These are phyloP conservation scores for Acanthamoeba healyi DNA, from an alignment of 208 protist species.

Conservation along the genomic window DNA sequence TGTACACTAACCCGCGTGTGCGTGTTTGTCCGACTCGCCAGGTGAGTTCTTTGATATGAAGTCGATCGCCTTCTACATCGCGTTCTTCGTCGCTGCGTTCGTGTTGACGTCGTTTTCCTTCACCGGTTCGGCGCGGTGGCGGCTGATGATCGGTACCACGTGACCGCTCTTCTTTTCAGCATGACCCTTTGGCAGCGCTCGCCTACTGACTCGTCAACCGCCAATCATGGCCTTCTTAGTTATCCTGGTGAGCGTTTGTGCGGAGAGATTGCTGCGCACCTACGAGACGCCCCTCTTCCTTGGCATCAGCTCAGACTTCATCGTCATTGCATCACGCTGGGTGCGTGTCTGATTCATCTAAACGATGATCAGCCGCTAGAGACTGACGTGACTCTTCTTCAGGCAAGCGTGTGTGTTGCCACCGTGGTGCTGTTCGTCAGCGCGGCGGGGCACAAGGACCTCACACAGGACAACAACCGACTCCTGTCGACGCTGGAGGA, in stretches of 20 bases:
- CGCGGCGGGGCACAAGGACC: background rate
- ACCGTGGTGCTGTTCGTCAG: background rate
- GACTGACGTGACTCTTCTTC: background rate
- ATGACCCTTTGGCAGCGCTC: background rate
- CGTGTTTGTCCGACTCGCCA: background rate
- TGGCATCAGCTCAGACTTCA: background rate
- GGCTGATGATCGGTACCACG: background rate
- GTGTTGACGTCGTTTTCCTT: slow-evolving; percentile 26
- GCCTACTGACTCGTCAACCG: background rate
- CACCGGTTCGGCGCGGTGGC: background rate
- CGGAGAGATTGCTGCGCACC: background rate
- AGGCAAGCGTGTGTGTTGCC: background rate
- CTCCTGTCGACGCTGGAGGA: slow-evolving; percentile 5
- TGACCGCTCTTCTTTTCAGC: background rate
- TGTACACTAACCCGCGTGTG: too few relatives aligned
- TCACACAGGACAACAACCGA: background rate
- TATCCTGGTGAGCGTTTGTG: background rate
- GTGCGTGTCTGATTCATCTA: too few relatives aligned
- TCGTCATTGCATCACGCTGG: background rate
- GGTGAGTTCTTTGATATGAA: slow-evolving; percentile 41
- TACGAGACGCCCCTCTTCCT: background rate
- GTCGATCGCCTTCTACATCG: background rate
- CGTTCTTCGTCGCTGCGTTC: background rate
- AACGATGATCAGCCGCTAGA: too few relatives aligned
- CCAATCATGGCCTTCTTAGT: too few relatives aligned